Conservation (phyloP, 2,329 filamentous ascomycete species). For the Nakataea oryzae region DNA sequence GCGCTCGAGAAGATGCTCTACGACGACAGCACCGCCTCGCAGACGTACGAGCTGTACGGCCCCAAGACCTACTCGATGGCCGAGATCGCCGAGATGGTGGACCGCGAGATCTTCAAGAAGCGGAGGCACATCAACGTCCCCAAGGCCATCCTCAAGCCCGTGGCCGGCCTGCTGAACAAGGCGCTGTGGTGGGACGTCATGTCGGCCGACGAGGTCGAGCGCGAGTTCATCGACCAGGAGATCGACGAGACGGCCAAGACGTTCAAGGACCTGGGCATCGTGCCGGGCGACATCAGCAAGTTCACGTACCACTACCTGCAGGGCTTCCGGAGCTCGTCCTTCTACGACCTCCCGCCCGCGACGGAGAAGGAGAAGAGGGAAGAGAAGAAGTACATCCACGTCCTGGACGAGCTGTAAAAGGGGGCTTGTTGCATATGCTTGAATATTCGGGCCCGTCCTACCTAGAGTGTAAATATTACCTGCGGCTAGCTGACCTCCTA, state of each 20-base stretch:
- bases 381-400: constrained; percentile 95
- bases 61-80: constrained; percentile 85
- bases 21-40: constrained; percentile 78
- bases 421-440: constrained; percentile 12
- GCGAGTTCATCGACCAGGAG: constrained; percentile 84
- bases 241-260: constrained; percentile 92
- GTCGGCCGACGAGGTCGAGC: constrained; percentile 77
- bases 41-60: constrained; percentile 92
- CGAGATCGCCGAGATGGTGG: constrained; percentile 79
- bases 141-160: constrained; percentile 66
- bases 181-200: constrained; percentile 80
- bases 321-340: constrained; percentile 79
- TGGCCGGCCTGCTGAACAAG: constrained; percentile 67
- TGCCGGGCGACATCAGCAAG: constrained; percentile 75
- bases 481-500: constrained; percentile 10
- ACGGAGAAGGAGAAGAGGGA: constrained; percentile 91
- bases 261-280: constrained; percentile 85
- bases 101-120: constrained; percentile 85
- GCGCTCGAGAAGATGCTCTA: constrained; percentile 85
- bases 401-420: constrained; percentile 72
- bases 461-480: constrained; percentile 18
- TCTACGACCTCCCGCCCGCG: constrained; percentile 87
- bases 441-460: constrained; percentile 14
- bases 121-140: constrained; percentile 87
- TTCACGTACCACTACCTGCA: constrained; percentile 92